These are phyloP conservation scores for Sparassis latifolia DNA, from an alignment of 1,284 basidiomycete genomes.

Conservation along the genomic window DNA sequence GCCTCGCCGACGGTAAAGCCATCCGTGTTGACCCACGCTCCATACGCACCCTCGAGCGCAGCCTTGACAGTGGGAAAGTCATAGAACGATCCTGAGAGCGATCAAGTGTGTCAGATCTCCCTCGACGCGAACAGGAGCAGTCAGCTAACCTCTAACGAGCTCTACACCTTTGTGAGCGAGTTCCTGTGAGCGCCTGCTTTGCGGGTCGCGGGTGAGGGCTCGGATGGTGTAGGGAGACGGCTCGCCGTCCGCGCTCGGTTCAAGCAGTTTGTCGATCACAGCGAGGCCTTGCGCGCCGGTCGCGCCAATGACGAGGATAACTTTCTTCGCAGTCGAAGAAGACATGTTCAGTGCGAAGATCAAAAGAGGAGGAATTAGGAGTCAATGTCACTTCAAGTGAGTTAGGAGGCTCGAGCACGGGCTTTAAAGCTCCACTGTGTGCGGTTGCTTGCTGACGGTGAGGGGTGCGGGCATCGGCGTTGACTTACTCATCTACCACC, in stretches of 20 bases:
- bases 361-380: no score
- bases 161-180: conserved; percentile 36
- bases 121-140: neutral
- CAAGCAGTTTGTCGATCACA: conserved; percentile 38
- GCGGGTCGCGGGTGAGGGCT: conserved; percentile 39
- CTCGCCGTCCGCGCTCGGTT: conserved; percentile 28
- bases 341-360: no score
- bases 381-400: no score
- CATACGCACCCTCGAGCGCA: conserved; percentile 36
- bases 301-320: conserved; percentile 45
- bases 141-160: conserved; percentile 32
- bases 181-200: conserved; percentile 29
- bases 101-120: neutral
- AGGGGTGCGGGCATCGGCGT: no score
- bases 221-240: conserved; percentile 41
- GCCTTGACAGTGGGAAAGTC: conserved; percentile 24
- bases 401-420: no score
- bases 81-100: conserved; percentile 14
- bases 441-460: no score
- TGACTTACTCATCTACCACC: no score
- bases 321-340: conserved; percentile 20
- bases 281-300: conserved; percentile 45
- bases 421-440: no score
- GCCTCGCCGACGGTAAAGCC: conserved; percentile 32
- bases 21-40: conserved; percentile 6